These are phyloP conservation scores for Pisolithus sp. DNA, from an alignment of 768 basidiomycete genomes.

Conservation along the genomic window DNA sequence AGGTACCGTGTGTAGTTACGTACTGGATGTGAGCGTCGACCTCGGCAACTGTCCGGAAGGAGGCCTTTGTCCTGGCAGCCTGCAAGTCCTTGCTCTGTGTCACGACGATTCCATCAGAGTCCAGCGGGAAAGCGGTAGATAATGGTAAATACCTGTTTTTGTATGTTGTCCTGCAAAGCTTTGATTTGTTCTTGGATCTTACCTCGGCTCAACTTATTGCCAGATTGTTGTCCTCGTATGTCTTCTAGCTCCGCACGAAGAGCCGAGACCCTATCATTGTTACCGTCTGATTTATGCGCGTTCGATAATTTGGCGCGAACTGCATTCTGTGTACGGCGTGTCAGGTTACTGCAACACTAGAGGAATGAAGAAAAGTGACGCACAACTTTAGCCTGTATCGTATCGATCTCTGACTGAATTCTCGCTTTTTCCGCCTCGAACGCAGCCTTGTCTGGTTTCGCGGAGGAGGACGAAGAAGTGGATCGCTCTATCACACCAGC, in stretches of 20 bases:
- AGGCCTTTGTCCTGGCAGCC: constrained; percentile 66
- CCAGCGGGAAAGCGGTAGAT: not conserved
- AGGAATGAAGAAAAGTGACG: constrained; percentile 27
- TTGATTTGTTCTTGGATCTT: constrained; percentile 79
- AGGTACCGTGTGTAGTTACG: constrained; percentile 19
- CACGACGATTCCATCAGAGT: constrained; percentile 3
- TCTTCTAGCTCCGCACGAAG: constrained; percentile 78
- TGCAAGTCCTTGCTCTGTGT: constrained; percentile 81
- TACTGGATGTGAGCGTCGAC: constrained; percentile 85
- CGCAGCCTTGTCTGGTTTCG: constrained; percentile 78
- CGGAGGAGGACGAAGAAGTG: constrained; percentile 27
- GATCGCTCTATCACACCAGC: constrained; percentile 6
- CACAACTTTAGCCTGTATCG: constrained; percentile 72
- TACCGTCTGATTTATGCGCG: constrained; percentile 52
- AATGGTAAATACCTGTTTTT: constrained; percentile 61
- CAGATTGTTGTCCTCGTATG: constrained; percentile 74
- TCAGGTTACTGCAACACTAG: not conserved
- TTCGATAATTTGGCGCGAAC: constrained; percentile 72
- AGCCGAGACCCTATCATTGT: constrained; percentile 62
- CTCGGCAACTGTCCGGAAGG: constrained; percentile 78
- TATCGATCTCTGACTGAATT: constrained; percentile 80
- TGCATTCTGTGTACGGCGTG: constrained; percentile 40
- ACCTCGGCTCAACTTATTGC: constrained; percentile 59
- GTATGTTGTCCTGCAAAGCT: constrained; percentile 64
- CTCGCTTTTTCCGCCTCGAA: constrained; percentile 82